Base-by-base conservation (phyloP, 331 rosid genomes). In the Malus hybrid region DNA sequence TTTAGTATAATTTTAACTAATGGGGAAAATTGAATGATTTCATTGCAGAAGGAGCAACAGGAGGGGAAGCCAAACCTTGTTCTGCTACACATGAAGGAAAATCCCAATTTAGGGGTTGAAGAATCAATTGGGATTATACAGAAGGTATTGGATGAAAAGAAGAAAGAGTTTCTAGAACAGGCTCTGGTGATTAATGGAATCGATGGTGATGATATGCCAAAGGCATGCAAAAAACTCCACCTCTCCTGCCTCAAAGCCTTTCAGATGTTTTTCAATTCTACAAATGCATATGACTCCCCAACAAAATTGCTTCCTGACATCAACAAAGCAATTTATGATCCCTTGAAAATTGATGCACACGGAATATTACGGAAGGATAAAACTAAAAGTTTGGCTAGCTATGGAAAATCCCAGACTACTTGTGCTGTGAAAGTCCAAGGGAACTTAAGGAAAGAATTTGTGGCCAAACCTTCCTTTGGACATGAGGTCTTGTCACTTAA, bases 51-150 rank as follows among this genome's bases (percentile, higher is more conserved):
- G 67, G 74, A 76, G 55, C n/a, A 76, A 67, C 48, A 67, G 34
- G 80, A 76, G 59, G 80, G 80, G 7, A 76, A 76, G 44, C 57
- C 60, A 24, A 76, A 76, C 68, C 65, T 68, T 8, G 80, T 76
- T 67, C 32, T 76, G 14, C 80, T 76, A 9, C 24, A 36, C 50
- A 76, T 57, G 69, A 76, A 39, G 44, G 80, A 68, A 67, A 76
- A 76, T 28, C 74, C 74, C 8, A 13, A 57, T 56, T 22, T 68
- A 5, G 67, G 67, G 33, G 39, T 16, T 33, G 80, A 76, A 67
- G 74, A 76, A 52, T 54, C 74, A 24, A 39, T 76, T 2, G 42
- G 9, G 24, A 24, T 55, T 55, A 57, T 76, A 24, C 73, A 68
- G 68, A 67, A 76, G 36, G 16, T 57, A 39, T 42, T 68, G 56